A percentile compares a stretch with the other conserved stretches of the same genome.
phyloP scores from a whole-genome alignment of 2,329 filamentous ascomycete genomes.

The Epichloe baconii region DNA sequence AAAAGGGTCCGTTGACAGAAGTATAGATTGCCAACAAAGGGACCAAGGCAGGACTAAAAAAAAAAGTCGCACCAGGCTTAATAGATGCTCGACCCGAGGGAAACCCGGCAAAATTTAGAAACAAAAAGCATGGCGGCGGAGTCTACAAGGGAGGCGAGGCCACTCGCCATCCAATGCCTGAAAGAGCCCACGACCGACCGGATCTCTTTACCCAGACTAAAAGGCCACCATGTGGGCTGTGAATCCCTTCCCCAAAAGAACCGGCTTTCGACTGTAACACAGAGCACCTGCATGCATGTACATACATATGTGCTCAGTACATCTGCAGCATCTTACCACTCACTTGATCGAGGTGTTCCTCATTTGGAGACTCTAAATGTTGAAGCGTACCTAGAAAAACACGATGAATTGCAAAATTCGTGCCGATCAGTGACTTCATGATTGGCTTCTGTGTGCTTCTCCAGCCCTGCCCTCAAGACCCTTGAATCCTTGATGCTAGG shows the following conservation, averaged over 20 bases:
- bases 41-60: background rate
- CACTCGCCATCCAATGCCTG: background rate
- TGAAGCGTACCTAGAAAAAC: no score
- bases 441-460: background rate
- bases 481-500: background rate
- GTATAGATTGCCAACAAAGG: background rate
- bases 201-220: background rate
- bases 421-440: background rate
- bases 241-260: background rate
- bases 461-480: background rate
- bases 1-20: background rate
- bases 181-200: background rate
- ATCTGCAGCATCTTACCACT: background rate
- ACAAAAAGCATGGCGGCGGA: constrained; percentile 3
- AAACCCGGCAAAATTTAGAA: background rate
- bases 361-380: no score
- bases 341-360: background rate
- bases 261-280: no score
- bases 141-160: background rate
- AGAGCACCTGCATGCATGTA: no score
- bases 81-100: background rate
- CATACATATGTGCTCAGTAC: no score
- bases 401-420: background rate
- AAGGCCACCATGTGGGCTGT: background rate
- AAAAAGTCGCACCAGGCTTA: background rate